Evolutionary conservation across 805 yeast species (phyloP).

Genomic region (Scheffersomyces spartinae): DNA sequence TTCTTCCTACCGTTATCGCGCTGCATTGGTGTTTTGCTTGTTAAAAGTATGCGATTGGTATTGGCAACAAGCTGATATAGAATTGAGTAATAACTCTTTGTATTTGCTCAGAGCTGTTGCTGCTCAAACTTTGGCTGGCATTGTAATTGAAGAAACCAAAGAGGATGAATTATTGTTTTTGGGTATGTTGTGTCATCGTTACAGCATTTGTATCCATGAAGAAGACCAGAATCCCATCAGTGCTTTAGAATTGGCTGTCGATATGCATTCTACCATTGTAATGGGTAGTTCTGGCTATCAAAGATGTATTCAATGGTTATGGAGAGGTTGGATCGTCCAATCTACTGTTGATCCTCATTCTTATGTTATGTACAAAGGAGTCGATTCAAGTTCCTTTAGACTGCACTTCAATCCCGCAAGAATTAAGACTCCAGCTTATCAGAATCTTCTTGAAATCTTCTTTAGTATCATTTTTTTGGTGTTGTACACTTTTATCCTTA

Average conservation of each 20-base stretch:
- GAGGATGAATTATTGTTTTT: conserved; percentile 56
- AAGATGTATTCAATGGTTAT: conserved; percentile 77
- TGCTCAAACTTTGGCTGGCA: conserved; percentile 65
- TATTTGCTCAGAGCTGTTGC: conserved; percentile 49
- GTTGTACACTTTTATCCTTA: conserved; percentile 53
- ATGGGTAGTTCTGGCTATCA: conserved; percentile 78
- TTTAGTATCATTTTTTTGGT: conserved; percentile 53
- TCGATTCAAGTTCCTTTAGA: conserved; percentile 39
- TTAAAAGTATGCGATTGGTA: conserved; percentile 77
- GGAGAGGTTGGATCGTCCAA: conserved; percentile 91
- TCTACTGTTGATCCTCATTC: conserved; percentile 56
- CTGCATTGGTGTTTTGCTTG: conserved; percentile 58
- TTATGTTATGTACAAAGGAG: conserved; percentile 52
- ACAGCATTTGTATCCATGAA: conserved; percentile 51
- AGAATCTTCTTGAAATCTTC: conserved; percentile 57
- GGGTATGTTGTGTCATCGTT: conserved; percentile 69
- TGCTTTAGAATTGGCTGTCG: conserved; percentile 79
- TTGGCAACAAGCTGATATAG: conserved; percentile 41
- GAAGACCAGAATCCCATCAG: conserved; percentile 53
- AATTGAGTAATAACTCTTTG: conserved; percentile 58
- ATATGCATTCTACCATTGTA: conserved; percentile 66
- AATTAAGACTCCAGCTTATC: conserved; percentile 77
- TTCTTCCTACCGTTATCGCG: conserved; percentile 50
- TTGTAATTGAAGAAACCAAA: conserved; percentile 50
- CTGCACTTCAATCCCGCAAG: conserved; percentile 75